A percentile compares a stretch with the other conserved stretches of the same genome.
Evolutionary conservation across 2,329 filamentous ascomycete species (phyloP).

Genomic region (Niveomyces coronatus): DNA sequence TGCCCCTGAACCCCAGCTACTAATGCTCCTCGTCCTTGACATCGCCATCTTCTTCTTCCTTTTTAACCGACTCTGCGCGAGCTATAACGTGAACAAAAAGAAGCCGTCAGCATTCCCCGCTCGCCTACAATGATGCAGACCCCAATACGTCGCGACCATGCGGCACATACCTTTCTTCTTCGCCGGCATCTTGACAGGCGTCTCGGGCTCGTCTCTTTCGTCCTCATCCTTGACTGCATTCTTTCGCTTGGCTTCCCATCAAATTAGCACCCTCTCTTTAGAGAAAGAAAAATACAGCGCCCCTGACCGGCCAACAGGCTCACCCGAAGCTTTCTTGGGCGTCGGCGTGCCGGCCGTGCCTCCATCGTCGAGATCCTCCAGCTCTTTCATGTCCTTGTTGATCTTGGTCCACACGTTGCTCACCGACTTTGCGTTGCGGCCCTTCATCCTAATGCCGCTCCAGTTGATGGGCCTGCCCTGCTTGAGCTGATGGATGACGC

Average conservation of each 20-base stretch:
- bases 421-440: conserved; percentile 27
- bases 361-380: conserved; percentile 18
- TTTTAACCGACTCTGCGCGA: no score
- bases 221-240: conserved; percentile 8
- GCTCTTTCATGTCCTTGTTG: conserved; percentile 24
- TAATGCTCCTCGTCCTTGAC: no score
- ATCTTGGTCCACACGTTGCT: conserved; percentile 28
- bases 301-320: neutral
- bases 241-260: conserved; percentile 13
- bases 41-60: no score
- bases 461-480: conserved; percentile 25
- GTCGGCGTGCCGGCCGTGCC: conserved; percentile 6
- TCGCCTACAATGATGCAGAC: neutral
- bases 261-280: neutral
- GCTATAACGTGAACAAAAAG: no score
- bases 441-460: conserved; percentile 24
- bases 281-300: neutral
- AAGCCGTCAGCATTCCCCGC: no score
- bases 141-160: neutral
- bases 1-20: no score
- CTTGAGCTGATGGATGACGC: conserved; percentile 24
- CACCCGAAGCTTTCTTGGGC: conserved; percentile 13
- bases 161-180: conserved; percentile 7
- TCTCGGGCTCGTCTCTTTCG: conserved; percentile 1
- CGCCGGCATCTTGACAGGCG: conserved; percentile 1